Percentiles rank a stretch among this genome's conserved stretches.
phyloP scores from a whole-genome alignment of 1,284 basidiomycete genomes.

The Pseudozyma sp. region DNA sequence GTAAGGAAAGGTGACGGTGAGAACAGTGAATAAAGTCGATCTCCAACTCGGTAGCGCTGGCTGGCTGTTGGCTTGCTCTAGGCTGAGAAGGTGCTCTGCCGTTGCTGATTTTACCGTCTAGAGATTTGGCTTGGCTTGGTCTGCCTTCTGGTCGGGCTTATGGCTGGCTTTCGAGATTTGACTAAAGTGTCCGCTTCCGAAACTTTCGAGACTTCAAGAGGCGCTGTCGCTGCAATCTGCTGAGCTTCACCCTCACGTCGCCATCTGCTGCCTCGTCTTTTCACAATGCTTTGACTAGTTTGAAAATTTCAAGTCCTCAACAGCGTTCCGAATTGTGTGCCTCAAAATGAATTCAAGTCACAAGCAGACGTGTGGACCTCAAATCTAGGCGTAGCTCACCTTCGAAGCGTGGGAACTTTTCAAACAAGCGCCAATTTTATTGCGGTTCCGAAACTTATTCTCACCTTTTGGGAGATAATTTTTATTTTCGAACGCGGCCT shows the following conservation, averaged over 20 bases:
- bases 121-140: background rate
- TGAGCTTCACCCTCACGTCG: background rate
- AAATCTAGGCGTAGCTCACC: no score
- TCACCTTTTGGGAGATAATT: background rate
- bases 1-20: slow-evolving; percentile 35
- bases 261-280: background rate
- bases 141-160: background rate
- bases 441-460: background rate
- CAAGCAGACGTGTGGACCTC: no score
- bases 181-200: no score
- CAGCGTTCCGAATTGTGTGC: background rate
- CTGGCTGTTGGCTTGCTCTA: background rate
- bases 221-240: no score
- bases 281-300: no score
- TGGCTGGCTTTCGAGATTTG: background rate
- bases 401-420: background rate
- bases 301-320: no score
- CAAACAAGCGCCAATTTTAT: background rate
- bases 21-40: slow-evolving; percentile 25
- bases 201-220: no score
- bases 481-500: background rate
- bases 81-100: slow-evolving; percentile 1
- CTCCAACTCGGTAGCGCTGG: slow-evolving; percentile 12
- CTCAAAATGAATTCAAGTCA: no score
- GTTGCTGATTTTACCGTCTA: background rate